These are phyloP conservation scores for Cryptococcus deneoformans DNA, from an alignment of 1,284 basidiomycete species.

Conservation along the genomic window DNA sequence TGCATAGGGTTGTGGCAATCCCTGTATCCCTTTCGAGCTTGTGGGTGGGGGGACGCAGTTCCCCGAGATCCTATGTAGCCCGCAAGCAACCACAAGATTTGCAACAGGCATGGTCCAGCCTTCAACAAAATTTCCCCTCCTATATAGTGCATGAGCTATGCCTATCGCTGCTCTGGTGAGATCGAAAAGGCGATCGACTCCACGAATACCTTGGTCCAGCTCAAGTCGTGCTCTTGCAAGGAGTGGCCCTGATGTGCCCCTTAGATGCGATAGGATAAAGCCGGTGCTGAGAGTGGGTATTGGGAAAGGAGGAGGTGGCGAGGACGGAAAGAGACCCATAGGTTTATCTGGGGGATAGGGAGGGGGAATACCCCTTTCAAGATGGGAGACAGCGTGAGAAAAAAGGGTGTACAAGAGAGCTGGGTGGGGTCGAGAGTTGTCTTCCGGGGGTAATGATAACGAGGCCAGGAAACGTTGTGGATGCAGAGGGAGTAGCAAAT, in stretches of 20 bases:
- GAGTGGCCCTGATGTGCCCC: conserved; percentile 13
- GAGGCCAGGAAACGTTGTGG: conserved; percentile 31
- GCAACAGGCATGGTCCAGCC: conserved; percentile 34
- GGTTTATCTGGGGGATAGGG: conserved; percentile 10
- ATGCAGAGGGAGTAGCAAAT: conserved; percentile 32
- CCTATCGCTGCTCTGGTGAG: conserved; percentile 31
- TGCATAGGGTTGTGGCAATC: conserved; percentile 18
- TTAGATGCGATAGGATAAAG: conserved; percentile 18
- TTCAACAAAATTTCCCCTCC: conserved; percentile 33
- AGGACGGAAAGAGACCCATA: conserved; percentile 9
- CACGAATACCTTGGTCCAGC: conserved; percentile 29
- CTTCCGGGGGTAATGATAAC: conserved; percentile 14
- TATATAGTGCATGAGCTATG: conserved; percentile 29
- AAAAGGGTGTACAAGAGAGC: conserved; percentile 36
- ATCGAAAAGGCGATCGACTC: conserved; percentile 33
- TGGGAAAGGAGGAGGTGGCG: conserved; percentile 11
- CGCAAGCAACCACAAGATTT: conserved; percentile 31
- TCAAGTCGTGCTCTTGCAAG: conserved; percentile 28
- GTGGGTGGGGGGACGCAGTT: conserved; percentile 7
- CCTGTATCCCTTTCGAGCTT: not conserved
- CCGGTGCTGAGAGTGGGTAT: conserved; percentile 4
- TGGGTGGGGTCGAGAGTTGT: conserved; percentile 32
- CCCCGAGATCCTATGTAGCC: conserved; percentile 31
- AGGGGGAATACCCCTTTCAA: conserved; percentile 17
- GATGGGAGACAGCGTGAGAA: conserved; percentile 26